Base-by-base conservation (phyloP, 257 asterid genomes). In the Gardenia jasminoides region DNA sequence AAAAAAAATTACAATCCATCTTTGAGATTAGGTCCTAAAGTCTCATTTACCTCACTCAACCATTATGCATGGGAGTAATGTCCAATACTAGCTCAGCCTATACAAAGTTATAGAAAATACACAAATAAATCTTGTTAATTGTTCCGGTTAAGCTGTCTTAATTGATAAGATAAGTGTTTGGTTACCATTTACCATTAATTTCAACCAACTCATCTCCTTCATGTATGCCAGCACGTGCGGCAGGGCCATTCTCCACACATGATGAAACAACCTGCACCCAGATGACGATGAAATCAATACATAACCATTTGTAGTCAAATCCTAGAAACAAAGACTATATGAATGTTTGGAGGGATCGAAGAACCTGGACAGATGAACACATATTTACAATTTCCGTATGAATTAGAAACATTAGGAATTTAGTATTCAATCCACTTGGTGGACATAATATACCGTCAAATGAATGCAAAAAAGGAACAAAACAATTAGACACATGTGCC, bases 151-250 rank as follows among this genome's bases (percentile, higher is more conserved):
- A 75, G 77, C 65, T 69, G 41, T 70, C 12, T 10, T 59, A 62
- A 31, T 67, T 58, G 56, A 47, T 4, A 76, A 30, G n/a, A 52
- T 81, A 72, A 30, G 64, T 80, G 78, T 78, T 80, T n/a, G 20
- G 66, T 73, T 72, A 56, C 65, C 41, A 76, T 44, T 61, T 88
- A 94, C 98, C 98, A 62, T 94, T 91, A 67, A 94, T 94, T 86
- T 94, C 97, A 83, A 94, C 86, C 72, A 94, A 76, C 83, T 93
- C 94, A 79, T 94, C 98, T 67, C 98, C 98, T 89, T 92, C 95
- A 64, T 80, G 98, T 80, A 94, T 90, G 67, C 98, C 98, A 74
- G 98, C 98, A 80, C 96, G 98, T 54, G 96, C 98, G 79, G 98
- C 98, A 10, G 98, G 98, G 81, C 98, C 84, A 73, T 92, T 90